phyloP scores from a whole-genome alignment of 441 rosid species.

The Syzygium syzygioides region DNA sequence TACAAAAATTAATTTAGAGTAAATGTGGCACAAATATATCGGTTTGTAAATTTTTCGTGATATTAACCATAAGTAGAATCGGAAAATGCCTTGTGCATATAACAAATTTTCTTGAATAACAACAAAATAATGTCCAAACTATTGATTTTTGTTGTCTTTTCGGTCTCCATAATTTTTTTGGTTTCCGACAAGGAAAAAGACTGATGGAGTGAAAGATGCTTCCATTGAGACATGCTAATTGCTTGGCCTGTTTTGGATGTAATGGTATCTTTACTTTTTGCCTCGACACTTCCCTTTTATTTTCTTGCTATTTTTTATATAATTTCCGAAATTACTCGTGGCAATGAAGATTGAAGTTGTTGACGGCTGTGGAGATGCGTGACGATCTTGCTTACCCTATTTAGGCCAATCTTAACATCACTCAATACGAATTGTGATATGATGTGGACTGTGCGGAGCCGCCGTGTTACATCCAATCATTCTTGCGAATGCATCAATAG shows the following conservation, averaged over 20 bases:
- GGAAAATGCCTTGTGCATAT: background rate
- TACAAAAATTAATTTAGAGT: background rate
- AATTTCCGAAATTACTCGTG: background rate
- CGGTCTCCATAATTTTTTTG: background rate
- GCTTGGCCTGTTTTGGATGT: background rate
- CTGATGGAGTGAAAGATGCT: too few species aligned
- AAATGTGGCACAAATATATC: background rate
- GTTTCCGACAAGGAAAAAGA: background rate
- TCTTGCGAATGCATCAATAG: background rate
- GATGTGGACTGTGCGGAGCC: background rate
- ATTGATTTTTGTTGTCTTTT: background rate
- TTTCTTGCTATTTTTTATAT: background rate
- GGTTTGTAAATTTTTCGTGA: rapidly evolving
- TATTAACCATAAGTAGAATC: background rate
- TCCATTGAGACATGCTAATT: background rate
- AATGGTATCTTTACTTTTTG: background rate
- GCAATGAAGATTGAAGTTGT: background rate
- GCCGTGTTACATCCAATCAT: background rate
- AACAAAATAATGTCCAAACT: background rate
- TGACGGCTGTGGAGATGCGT: background rate
- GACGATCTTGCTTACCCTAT: background rate
- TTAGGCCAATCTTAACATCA: background rate
- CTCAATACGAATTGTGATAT: background rate
- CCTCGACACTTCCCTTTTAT: background rate
- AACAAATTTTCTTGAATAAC: background rate